Conservation (phyloP, 83 land plant genomes). For the Isoetes engelmannii region DNA sequence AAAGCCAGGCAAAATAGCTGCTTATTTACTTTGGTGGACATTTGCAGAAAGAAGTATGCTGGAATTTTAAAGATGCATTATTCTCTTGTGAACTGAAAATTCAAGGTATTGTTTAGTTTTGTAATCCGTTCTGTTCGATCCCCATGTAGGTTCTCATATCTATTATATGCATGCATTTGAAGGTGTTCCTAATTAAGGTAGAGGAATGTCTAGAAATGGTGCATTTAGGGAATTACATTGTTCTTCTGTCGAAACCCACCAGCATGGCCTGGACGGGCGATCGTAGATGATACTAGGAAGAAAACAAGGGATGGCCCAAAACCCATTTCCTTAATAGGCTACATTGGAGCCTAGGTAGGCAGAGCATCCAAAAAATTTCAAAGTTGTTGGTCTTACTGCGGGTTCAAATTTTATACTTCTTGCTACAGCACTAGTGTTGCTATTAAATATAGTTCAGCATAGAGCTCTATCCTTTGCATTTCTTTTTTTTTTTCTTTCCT, state of each 20-base stretch:
- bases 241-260: conserved; percentile 60
- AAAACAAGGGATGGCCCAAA: conserved; percentile 83
- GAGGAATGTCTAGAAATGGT: too few relatives aligned
- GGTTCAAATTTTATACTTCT: conserved; percentile 89
- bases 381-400: conserved; percentile 87
- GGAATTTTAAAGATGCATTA: too few relatives aligned
- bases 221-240: conserved; percentile 17
- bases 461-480: not conserved
- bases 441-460: not conserved
- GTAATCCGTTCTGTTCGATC: too few relatives aligned
- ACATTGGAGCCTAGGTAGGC: conserved; percentile 94
- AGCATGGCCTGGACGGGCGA: conserved; percentile 90
- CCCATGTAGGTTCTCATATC: too few relatives aligned
- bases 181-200: too few relatives aligned
- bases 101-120: too few relatives aligned
- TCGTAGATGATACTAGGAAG: conserved; percentile 45
- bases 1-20: too few relatives aligned
- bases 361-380: conserved; percentile 86
- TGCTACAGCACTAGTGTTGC: conserved; percentile 22
- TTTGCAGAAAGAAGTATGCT: too few relatives aligned
- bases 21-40: too few relatives aligned
- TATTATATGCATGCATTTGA: too few relatives aligned
- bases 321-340: conserved; percentile 88
- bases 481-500: too few relatives aligned
- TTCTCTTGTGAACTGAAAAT: too few relatives aligned